phyloP scores from a whole-genome alignment of 2,329 filamentous ascomycete species.

The Paraphaeosphaeria minitans region DNA sequence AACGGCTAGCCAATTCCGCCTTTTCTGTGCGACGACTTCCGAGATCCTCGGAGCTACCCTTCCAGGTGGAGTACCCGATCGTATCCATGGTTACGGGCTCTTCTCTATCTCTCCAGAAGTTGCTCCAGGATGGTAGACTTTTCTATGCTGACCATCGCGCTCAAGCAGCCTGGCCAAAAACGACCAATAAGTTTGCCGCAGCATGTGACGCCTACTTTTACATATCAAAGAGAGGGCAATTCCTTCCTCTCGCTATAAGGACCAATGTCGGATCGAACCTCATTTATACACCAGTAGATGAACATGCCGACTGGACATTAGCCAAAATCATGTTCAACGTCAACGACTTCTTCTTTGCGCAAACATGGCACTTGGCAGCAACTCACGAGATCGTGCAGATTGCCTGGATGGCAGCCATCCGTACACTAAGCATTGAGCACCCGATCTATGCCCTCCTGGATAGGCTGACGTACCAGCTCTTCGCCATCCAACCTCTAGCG shows the following conservation, averaged over 20 bases:
- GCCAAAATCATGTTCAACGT: constrained; percentile 58
- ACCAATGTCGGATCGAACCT: constrained; percentile 51
- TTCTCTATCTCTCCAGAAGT: constrained; percentile 40
- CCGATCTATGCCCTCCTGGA: constrained; percentile 48
- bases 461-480: constrained; percentile 16
- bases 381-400: constrained; percentile 54
- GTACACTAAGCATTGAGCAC: constrained; percentile 54
- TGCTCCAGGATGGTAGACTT: constrained; percentile 48
- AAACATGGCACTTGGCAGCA: constrained; percentile 53
- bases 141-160: constrained; percentile 53
- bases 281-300: constrained; percentile 55
- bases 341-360: constrained; percentile 55
- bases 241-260: constrained; percentile 57
- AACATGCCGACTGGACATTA: constrained; percentile 55
- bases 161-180: constrained; percentile 36
- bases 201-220: constrained; percentile 57
- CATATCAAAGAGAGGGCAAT: constrained; percentile 50
- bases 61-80: constrained; percentile 3
- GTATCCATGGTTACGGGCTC: constrained; percentile 1
- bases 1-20: constrained; percentile 15
- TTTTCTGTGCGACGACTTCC: constrained; percentile 14
- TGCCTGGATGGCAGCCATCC: constrained; percentile 52
- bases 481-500: constrained; percentile 30
- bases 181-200: constrained; percentile 44
- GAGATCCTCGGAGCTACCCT: constrained; percentile 11